Conservation (phyloP, 164 flowering plant genomes). For the Berberis vulgaris region DNA sequence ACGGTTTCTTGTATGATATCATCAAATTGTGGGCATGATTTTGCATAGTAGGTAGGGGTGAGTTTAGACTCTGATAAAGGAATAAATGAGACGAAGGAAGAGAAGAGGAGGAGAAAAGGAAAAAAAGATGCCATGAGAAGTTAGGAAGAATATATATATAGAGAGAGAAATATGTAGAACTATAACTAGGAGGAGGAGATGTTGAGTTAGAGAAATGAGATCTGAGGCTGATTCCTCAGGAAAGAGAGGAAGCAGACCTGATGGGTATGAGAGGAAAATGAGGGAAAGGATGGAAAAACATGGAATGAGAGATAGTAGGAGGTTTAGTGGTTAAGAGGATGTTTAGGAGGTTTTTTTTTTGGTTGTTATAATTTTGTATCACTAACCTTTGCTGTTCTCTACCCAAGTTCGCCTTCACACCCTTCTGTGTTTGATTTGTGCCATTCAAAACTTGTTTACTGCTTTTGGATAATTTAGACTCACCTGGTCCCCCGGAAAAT, state of each 20-base stretch:
- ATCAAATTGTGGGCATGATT: constrained; percentile 34
- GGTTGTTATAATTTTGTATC: background rate
- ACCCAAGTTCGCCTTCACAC: no score
- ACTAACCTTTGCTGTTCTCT: no score
- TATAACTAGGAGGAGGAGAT: background rate
- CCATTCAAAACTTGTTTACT: no score
- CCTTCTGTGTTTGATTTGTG: no score
- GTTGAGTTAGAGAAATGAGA: background rate
- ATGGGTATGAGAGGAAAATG: background rate
- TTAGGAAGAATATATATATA: background rate
- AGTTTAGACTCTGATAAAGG: constrained; percentile 17
- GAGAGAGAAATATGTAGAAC: background rate
- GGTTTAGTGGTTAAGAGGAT: constrained; percentile 1
- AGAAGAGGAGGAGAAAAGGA: constrained; percentile 1
- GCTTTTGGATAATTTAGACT: no score
- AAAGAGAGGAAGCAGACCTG: constrained; percentile 8
- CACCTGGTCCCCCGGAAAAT: no score
- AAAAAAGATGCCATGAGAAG: constrained; percentile 1
- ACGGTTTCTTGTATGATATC: constrained; percentile 29
- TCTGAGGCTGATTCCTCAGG: background rate
- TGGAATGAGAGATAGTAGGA: no score
- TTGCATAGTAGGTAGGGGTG: constrained; percentile 27
- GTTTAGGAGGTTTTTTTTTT: background rate
- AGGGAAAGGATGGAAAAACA: background rate
- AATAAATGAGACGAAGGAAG: constrained; percentile 1